These are phyloP conservation scores for Begonia masoniana DNA, from an alignment of 306 rosid genomes.

Conservation along the genomic window DNA sequence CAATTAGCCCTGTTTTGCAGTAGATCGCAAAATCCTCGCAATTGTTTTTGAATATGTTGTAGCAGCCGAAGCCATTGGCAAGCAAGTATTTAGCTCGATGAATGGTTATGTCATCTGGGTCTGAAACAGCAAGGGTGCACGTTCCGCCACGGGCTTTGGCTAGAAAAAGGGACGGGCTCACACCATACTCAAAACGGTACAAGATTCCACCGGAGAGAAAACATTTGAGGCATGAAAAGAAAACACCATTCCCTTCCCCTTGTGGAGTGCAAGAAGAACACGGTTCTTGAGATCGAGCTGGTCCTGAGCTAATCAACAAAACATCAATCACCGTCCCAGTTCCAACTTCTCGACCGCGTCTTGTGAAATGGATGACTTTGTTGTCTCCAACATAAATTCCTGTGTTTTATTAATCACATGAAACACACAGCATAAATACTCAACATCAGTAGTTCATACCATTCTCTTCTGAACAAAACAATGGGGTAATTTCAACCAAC, in stretches of 20 bases:
- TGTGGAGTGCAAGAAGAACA: constrained; percentile 46
- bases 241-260: constrained; percentile 42
- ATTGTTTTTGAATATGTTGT: constrained; percentile 70
- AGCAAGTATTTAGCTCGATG: constrained; percentile 68
- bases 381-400: constrained; percentile 71
- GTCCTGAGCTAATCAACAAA: constrained; percentile 71
- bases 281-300: constrained; percentile 24
- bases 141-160: constrained; percentile 94
- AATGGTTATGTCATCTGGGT: constrained; percentile 39
- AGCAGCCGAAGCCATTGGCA: constrained; percentile 81
- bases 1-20: constrained; percentile 85
- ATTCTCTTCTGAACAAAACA: too few species aligned
- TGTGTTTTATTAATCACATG: constrained; percentile 11
- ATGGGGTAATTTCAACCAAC: too few species aligned
- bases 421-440: too few species aligned
- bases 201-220: constrained; percentile 78
- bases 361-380: constrained; percentile 80
- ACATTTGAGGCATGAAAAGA: constrained; percentile 73
- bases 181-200: constrained; percentile 75
- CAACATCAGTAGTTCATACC: too few species aligned
- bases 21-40: constrained; percentile 92
- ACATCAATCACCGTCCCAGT: constrained; percentile 77
- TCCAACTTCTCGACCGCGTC: constrained; percentile 93
- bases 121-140: constrained; percentile 75
- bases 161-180: constrained; percentile 54